These are phyloP conservation scores for Filobasidium floriforme DNA, from an alignment of 768 basidiomycete species.

Conservation along the genomic window DNA sequence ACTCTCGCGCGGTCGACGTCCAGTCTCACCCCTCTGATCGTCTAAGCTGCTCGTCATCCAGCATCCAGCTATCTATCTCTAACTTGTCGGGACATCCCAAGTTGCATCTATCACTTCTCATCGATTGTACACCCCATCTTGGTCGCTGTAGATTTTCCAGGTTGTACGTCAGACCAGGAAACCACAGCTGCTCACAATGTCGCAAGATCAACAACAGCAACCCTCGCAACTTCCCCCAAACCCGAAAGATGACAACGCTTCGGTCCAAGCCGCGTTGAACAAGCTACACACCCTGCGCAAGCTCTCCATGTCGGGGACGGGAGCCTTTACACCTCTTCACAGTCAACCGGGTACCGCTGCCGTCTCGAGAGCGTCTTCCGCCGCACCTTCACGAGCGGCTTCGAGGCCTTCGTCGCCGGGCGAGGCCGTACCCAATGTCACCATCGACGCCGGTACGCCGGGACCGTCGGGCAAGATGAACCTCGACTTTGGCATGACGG, in stretches of 20 bases:
- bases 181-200: not conserved
- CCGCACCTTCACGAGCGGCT: not conserved
- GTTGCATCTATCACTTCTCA: no score
- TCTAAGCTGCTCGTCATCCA: no score
- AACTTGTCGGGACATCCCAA: no score
- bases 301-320: conserved; percentile 16
- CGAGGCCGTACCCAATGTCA: not conserved
- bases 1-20: no score
- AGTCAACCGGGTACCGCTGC: conserved; percentile 12
- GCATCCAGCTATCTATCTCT: no score
- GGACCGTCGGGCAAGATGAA: conserved; percentile 10
- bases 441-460: conserved; percentile 13
- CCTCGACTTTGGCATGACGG: not conserved
- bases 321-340: conserved; percentile 15
- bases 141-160: no score
- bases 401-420: conserved; percentile 10
- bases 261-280: conserved; percentile 20
- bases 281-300: conserved; percentile 17
- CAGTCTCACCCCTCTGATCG: no score
- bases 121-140: no score
- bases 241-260: conserved; percentile 14
- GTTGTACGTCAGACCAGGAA: no score
- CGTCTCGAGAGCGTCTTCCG: conserved; percentile 3
- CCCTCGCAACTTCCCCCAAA: conserved; percentile 20
- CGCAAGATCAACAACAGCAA: conserved; percentile 1